phyloP scores from a whole-genome alignment of 139 green algal genomes.

The Micractinium sp. region DNA sequence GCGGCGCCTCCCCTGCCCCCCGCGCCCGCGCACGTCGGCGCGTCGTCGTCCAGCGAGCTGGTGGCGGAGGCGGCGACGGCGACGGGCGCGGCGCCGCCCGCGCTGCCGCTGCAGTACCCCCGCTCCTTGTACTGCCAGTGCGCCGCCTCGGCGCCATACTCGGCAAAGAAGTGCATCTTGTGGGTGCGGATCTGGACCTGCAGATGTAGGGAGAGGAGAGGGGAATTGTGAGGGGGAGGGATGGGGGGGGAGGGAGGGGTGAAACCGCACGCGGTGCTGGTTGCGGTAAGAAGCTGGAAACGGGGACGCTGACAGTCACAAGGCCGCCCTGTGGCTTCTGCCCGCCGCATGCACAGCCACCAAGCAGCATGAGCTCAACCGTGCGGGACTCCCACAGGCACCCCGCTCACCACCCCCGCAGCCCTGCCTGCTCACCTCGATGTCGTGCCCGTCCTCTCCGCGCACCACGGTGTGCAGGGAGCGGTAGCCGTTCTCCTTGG shows the following conservation, averaged over 20 bases:
- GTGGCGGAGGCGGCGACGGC: background rate
- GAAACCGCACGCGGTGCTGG: no score
- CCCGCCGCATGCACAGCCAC: no score
- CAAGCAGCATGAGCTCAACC: no score
- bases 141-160: constrained; percentile 89
- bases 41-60: constrained; percentile 3
- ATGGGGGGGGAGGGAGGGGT: no score
- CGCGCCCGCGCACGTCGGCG: background rate
- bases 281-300: no score
- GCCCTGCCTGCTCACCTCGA: constrained; percentile 85
- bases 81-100: background rate
- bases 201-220: background rate
- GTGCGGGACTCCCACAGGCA: background rate
- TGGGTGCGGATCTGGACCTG: constrained; percentile 91
- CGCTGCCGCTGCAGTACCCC: background rate
- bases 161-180: constrained; percentile 93
- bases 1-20: constrained; percentile 1
- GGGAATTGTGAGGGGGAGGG: no score
- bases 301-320: no score
- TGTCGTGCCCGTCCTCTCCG: constrained; percentile 44
- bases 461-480: constrained; percentile 79
- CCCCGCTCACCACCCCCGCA: constrained; percentile 46
- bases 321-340: no score
- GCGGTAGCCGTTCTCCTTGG: constrained; percentile 95
- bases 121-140: constrained; percentile 98